These are phyloP conservation scores for Mycena capillaripes DNA, from an alignment of 768 basidiomycete genomes.

Conservation along the genomic window DNA sequence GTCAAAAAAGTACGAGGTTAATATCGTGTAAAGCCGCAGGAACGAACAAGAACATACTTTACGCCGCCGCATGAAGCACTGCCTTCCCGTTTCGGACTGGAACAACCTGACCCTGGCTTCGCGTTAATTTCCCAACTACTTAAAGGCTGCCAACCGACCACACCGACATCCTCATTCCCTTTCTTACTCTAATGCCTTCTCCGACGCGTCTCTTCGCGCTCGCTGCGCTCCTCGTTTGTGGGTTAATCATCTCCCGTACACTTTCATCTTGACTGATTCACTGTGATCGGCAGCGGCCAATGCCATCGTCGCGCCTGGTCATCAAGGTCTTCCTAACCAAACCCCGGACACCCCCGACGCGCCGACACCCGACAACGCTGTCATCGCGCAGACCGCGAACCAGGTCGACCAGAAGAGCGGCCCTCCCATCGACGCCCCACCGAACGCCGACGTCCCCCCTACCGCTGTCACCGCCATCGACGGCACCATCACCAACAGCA, in stretches of 20 bases:
- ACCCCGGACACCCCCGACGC: slow-evolving; percentile 37
- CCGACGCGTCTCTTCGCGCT: slow-evolving; percentile 29
- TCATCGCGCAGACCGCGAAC: slow-evolving; percentile 26
- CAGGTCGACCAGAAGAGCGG: slow-evolving; percentile 36
- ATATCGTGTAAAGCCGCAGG: slow-evolving; percentile 29
- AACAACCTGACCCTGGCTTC: neutral
- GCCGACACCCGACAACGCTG: slow-evolving; percentile 28
- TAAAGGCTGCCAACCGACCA: slow-evolving; percentile 7
- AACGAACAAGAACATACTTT: slow-evolving; percentile 27
- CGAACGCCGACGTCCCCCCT: slow-evolving; percentile 18
- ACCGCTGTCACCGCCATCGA: slow-evolving; percentile 61
- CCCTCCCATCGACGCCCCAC: slow-evolving; percentile 20
- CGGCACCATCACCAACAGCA: slow-evolving; percentile 50
- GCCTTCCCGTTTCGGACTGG: slow-evolving; percentile 10
- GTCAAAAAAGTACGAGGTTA: slow-evolving; percentile 30
- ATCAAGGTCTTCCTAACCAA: slow-evolving; percentile 34
- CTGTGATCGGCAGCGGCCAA: slow-evolving; percentile 33
- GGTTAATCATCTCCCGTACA: neutral
- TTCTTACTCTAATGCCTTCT: slow-evolving; percentile 30
- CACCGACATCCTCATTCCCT: neutral
- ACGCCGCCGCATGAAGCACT: slow-evolving; percentile 13
- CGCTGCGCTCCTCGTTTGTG: slow-evolving; percentile 30
- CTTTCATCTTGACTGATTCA: neutral
- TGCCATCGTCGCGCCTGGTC: slow-evolving; percentile 44
- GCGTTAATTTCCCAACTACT: neutral